Percentiles rank a stretch among this genome's conserved stretches.
phyloP scores from a whole-genome alignment of 1,284 basidiomycete species.

The Malassezia obtusa region DNA sequence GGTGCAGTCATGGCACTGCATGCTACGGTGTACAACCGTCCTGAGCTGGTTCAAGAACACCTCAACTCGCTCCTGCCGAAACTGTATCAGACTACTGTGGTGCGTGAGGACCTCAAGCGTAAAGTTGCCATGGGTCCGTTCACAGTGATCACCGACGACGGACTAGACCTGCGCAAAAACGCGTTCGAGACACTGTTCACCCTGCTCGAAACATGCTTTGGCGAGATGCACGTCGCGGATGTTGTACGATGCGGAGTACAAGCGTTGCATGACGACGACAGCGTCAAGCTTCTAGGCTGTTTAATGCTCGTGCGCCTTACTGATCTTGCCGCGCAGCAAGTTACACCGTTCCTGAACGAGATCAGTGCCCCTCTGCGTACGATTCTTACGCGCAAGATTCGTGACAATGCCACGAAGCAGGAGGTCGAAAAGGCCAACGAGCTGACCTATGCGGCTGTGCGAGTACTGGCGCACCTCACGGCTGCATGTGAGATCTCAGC shows the following conservation, averaged over 20 bases:
- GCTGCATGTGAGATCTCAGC: background rate
- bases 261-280: slow-evolving; percentile 81
- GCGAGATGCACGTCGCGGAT: slow-evolving; percentile 71
- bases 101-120: slow-evolving; percentile 53
- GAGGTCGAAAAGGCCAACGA: slow-evolving; percentile 88
- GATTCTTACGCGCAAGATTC: slow-evolving; percentile 60
- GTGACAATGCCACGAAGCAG: slow-evolving; percentile 86
- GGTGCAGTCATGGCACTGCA: slow-evolving; percentile 63
- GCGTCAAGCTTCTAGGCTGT: slow-evolving; percentile 91
- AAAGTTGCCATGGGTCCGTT: slow-evolving; percentile 97
- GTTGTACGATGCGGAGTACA: slow-evolving; percentile 72
- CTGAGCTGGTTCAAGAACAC: slow-evolving; percentile 78
- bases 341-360: slow-evolving; percentile 62
- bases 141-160: slow-evolving; percentile 88
- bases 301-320: slow-evolving; percentile 87
- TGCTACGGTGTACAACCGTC: slow-evolving; percentile 86
- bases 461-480: slow-evolving; percentile 9
- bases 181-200: slow-evolving; percentile 97
- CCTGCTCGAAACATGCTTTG: slow-evolving; percentile 77
- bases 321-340: slow-evolving; percentile 68
- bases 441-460: slow-evolving; percentile 48
- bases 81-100: slow-evolving; percentile 74
- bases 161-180: slow-evolving; percentile 73
- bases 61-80: slow-evolving; percentile 65
- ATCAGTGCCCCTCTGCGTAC: slow-evolving; percentile 68